Evolutionary conservation across 2,329 filamentous ascomycete species (phyloP).

Genomic region (Talaromyces sp.): DNA sequence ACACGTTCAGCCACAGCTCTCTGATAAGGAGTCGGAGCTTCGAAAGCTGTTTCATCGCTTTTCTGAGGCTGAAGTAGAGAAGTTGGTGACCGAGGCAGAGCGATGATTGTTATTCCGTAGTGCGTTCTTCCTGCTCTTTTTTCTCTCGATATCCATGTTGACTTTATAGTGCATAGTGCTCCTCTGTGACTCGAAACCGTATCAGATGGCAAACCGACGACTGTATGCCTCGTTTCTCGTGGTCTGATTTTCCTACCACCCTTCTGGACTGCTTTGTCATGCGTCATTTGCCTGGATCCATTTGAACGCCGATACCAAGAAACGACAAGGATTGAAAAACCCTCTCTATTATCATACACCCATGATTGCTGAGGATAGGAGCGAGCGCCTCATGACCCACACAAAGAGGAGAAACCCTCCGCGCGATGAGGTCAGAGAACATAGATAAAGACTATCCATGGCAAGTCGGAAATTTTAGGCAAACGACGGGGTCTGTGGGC

Average conservation of each 20-base stretch:
- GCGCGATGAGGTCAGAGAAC: no score
- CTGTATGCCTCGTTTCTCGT: neutral
- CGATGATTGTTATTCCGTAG: slow-evolving; percentile 11
- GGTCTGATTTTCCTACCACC: neutral
- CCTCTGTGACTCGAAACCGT: neutral
- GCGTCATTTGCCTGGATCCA: no score
- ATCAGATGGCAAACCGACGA: neutral
- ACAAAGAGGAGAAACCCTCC: no score
- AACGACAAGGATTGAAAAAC: no score
- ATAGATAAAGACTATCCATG: no score
- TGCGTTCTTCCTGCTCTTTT: neutral
- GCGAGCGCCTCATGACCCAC: no score
- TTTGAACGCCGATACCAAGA: no score
- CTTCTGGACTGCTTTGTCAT: no score
- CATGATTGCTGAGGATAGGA: no score
- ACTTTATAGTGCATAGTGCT: neutral
- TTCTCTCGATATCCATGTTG: neutral
- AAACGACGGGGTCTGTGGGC: no score
- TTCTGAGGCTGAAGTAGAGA: slow-evolving; percentile 51
- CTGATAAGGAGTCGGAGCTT: slow-evolving; percentile 52
- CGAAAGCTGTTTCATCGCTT: slow-evolving; percentile 60
- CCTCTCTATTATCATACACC: no score
- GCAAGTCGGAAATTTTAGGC: no score
- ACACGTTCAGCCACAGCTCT: slow-evolving; percentile 47
- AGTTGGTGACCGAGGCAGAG: slow-evolving; percentile 47